Base-by-base conservation (phyloP, 2,329 filamentous ascomycete genomes). In the Endoconidiophora laricicola region DNA sequence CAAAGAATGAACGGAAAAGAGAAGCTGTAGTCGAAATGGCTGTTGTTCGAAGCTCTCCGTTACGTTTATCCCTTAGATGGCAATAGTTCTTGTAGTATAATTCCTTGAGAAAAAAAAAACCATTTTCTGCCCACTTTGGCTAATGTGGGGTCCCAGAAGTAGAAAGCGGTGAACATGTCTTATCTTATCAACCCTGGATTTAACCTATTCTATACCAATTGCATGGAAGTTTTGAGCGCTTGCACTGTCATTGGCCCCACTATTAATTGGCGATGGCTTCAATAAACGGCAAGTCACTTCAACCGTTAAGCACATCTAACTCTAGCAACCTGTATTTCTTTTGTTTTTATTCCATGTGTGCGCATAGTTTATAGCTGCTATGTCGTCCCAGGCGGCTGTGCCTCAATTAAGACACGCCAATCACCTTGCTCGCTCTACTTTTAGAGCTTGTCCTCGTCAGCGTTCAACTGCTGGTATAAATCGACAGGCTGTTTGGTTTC, bases 361-460 rank as follows among this genome's bases (percentile, higher is more conserved):
- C 39, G 14, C 41, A 24, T 37, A 36, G 20, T n/a, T 24, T 23
- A 39, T 42, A 44, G 33, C 40, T 37, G 40, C 23, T 7, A 53
- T 53, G 52, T 47, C 44, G 45, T 50, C 52, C 16, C 52, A 53
- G 52, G 48, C 48, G 38, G 14, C 46, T n/a, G 48, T 49, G 48
- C 48, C 52, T 50, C 48, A 40, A 45, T 46, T 53, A 12, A 41
- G 22, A 44, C 52, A 53, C 44, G 48, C 52, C 29, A 53, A 50
- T 44, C 16, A 44, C 26, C 47, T 53, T 20, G 29, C 29, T 33
- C 12, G 5, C 29, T 33, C 29, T 33, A 12, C 9, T 33, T 33
- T 33, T 9, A 7, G 12, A 33, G 29, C 29, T 12, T 33, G 29
- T 33, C 29, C 29, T 33, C 29, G 6, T 12, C 29, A 12, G 7